These are phyloP conservation scores for Phyllosticta paracitricarpa DNA, from an alignment of 2,329 filamentous ascomycete species.

Conservation along the genomic window DNA sequence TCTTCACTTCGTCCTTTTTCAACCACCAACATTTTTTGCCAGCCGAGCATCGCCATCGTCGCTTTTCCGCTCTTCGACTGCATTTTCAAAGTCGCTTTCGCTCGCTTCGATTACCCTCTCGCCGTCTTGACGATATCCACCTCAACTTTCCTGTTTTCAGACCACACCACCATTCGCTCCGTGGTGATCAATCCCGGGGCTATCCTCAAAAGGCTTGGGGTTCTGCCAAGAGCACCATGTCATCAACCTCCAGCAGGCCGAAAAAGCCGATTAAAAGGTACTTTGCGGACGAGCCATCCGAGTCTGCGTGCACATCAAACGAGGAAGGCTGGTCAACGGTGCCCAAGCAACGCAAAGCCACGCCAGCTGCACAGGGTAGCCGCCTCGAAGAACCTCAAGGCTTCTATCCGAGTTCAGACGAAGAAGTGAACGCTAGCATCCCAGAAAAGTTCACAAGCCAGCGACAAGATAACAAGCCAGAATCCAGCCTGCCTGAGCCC, in stretches of 20 bases:
- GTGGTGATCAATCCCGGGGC: too few relatives aligned
- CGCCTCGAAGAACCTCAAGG: not conserved
- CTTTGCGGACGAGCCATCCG: not conserved
- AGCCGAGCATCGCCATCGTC: too few relatives aligned
- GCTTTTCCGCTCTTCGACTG: too few relatives aligned
- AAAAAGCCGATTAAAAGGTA: not conserved
- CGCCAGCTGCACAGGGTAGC: not conserved
- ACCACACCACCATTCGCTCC: too few relatives aligned
- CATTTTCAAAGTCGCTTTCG: too few relatives aligned
- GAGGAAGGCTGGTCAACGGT: not conserved
- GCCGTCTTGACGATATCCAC: too few relatives aligned
- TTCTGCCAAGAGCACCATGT: not conserved
- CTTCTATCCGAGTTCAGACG: not conserved
- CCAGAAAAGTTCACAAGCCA: not conserved
- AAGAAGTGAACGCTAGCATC: not conserved
- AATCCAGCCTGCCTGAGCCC: not conserved
- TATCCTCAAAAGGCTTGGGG: not conserved
- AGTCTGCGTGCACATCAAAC: not conserved
- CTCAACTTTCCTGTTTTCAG: too few relatives aligned
- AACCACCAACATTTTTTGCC: too few relatives aligned
- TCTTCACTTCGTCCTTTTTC: too few relatives aligned
- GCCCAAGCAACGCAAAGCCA: not conserved
- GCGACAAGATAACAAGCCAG: not conserved
- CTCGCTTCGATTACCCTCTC: too few relatives aligned
- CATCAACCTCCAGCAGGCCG: not conserved